These are phyloP conservation scores for Cajanus cajan DNA, from an alignment of 306 rosid genomes.

Conservation along the genomic window DNA sequence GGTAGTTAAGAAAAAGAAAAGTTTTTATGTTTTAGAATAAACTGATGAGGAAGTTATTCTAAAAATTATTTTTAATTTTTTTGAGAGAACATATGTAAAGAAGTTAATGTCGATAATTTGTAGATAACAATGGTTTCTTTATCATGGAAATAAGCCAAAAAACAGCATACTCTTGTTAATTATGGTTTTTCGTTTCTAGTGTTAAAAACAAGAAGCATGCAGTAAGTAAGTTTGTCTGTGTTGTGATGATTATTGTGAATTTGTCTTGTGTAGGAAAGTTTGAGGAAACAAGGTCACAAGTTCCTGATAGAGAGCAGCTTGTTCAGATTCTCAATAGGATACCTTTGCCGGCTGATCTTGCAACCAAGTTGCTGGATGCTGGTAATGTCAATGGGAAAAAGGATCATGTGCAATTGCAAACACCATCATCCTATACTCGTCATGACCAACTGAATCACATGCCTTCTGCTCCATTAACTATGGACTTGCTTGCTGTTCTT, in stretches of 20 bases:
- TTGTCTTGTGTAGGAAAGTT: constrained; percentile 56
- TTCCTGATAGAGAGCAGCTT: constrained; percentile 72
- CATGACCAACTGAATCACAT: constrained; percentile 54
- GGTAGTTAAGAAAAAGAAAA: neutral
- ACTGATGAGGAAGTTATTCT: neutral
- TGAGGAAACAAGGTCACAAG: constrained; percentile 59
- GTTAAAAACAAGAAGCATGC: neutral
- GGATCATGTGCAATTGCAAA: constrained; percentile 36
- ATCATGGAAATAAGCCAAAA: neutral
- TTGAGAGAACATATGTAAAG: neutral
- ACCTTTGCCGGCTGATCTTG: constrained; percentile 73
- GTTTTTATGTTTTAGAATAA: neutral
- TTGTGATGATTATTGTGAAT: constrained; percentile 3
- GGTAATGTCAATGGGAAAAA: constrained; percentile 54
- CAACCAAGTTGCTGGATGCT: constrained; percentile 67
- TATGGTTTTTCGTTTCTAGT: neutral
- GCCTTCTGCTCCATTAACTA: constrained; percentile 54
- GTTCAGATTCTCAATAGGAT: constrained; percentile 78
- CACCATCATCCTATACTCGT: constrained; percentile 36
- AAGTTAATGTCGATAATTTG: neutral
- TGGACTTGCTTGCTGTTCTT: constrained; percentile 77
- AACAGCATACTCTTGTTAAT: neutral
- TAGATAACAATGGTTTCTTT: neutral
- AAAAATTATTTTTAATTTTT: neutral
- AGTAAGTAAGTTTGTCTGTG: constrained; percentile 10